These are phyloP conservation scores for Corchorus olitorius DNA, from an alignment of 345 rosid genomes.

Conservation along the genomic window DNA sequence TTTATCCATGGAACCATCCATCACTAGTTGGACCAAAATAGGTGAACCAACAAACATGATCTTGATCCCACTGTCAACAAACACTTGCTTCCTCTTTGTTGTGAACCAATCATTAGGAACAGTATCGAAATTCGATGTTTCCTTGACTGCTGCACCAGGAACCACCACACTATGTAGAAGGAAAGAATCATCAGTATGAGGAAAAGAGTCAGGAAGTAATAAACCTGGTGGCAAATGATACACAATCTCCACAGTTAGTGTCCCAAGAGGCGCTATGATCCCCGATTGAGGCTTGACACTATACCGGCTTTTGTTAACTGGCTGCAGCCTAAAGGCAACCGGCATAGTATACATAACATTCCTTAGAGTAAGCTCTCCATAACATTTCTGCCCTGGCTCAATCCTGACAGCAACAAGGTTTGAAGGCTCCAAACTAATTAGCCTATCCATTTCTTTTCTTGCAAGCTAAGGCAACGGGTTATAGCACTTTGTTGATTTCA, in stretches of 20 bases:
- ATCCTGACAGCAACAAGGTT: constrained; percentile 45
- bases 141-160: constrained; percentile 55
- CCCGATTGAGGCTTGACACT: constrained; percentile 57
- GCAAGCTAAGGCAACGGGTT: background rate
- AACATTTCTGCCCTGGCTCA: constrained; percentile 54
- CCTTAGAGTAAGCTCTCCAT: constrained; percentile 56
- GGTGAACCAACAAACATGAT: constrained; percentile 60
- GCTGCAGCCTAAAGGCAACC: constrained; percentile 57
- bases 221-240: constrained; percentile 41
- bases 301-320: constrained; percentile 45
- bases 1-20: constrained; percentile 55
- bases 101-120: constrained; percentile 68
- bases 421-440: constrained; percentile 63
- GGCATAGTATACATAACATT: constrained; percentile 82
- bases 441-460: constrained; percentile 49
- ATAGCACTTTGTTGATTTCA: background rate
- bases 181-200: constrained; percentile 49
- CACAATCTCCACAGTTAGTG: constrained; percentile 44
- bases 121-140: constrained; percentile 38
- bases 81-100: constrained; percentile 62
- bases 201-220: constrained; percentile 42
- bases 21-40: constrained; percentile 48
- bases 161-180: constrained; percentile 65
- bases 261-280: constrained; percentile 52
- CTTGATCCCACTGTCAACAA: constrained; percentile 57